These are phyloP conservation scores for Trichaptum fuscoviolaceum DNA, from an alignment of 768 basidiomycete genomes.

Conservation along the genomic window DNA sequence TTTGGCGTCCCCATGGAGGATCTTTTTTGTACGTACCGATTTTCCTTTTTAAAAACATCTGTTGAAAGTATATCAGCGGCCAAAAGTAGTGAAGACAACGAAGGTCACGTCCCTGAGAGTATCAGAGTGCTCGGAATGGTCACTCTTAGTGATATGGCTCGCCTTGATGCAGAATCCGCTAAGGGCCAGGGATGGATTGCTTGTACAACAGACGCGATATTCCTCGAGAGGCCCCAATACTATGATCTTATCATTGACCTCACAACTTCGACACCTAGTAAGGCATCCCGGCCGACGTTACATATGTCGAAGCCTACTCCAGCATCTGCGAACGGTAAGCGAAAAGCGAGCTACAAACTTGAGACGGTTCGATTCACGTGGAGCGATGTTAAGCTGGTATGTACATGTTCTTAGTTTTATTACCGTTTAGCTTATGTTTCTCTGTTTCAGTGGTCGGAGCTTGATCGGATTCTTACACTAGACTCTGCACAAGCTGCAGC, in stretches of 20 bases:
- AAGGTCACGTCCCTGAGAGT: slow-evolving; percentile 30
- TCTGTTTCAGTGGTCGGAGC: slow-evolving; percentile 61
- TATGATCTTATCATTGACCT: slow-evolving; percentile 82
- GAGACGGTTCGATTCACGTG: slow-evolving; percentile 70
- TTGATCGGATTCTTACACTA: slow-evolving; percentile 62
- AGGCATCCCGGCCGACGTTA: slow-evolving; percentile 59
- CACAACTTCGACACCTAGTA: slow-evolving; percentile 58
- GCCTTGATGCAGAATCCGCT: slow-evolving; percentile 49
- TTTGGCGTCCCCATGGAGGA: slow-evolving; percentile 3
- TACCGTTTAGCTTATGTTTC: slow-evolving; percentile 2
- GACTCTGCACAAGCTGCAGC: slow-evolving; percentile 30
- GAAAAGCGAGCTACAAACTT: slow-evolving; percentile 37
- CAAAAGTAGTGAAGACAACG: background rate
- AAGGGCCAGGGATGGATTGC: slow-evolving; percentile 77
- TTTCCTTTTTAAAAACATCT: background rate
- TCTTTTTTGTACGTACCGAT: slow-evolving; percentile 1
- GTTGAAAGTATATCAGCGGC: slow-evolving; percentile 1
- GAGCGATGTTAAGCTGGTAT: slow-evolving; percentile 74
- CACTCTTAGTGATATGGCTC: slow-evolving; percentile 67
- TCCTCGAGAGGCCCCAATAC: slow-evolving; percentile 71
- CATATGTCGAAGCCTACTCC: slow-evolving; percentile 50
- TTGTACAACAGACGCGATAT: slow-evolving; percentile 84
- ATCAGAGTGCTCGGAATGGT: slow-evolving; percentile 76
- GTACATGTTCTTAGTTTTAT: slow-evolving; percentile 16
- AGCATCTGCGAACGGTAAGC: slow-evolving; percentile 15